Conservation (phyloP, 164 flowering plant species). For the Protea cynaroides region DNA sequence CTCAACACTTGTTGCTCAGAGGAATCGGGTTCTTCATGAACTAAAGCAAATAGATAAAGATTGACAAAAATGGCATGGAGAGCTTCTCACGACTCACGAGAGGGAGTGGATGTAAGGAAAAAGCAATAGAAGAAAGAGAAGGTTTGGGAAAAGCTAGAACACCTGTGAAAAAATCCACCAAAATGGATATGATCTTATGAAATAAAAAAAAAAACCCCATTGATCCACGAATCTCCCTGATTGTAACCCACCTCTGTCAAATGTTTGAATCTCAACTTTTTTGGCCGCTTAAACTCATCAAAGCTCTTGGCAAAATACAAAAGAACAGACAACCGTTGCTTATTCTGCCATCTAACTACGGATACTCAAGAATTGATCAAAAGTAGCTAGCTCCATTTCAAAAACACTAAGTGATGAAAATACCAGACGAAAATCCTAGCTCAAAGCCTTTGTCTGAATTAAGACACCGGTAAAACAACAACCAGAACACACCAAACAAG, state of each 20-base stretch:
- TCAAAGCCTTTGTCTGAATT: no score
- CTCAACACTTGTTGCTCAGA: no score
- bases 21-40: conserved; percentile 51
- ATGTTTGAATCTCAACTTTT: not conserved
- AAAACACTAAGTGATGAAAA: no score
- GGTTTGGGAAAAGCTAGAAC: conserved; percentile 13
- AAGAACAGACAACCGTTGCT: not conserved
- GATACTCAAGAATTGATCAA: no score
- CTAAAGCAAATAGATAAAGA: conserved; percentile 18
- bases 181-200: conserved; percentile 5
- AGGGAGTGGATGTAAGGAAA: no score
- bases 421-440: no score
- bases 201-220: conserved; percentile 9
- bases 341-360: no score
- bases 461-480: no score
- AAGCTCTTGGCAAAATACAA: not conserved
- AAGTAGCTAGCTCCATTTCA: no score
- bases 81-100: conserved; percentile 13
- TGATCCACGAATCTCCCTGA: conserved; percentile 6
- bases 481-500: no score
- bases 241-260: conserved; percentile 7
- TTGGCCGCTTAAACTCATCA: not conserved
- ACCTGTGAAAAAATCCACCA: conserved; percentile 9
- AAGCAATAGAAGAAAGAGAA: no score
- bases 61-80: not conserved